These are phyloP conservation scores for Pleurotus ostreatus DNA, from an alignment of 768 basidiomycete species.

Conservation along the genomic window DNA sequence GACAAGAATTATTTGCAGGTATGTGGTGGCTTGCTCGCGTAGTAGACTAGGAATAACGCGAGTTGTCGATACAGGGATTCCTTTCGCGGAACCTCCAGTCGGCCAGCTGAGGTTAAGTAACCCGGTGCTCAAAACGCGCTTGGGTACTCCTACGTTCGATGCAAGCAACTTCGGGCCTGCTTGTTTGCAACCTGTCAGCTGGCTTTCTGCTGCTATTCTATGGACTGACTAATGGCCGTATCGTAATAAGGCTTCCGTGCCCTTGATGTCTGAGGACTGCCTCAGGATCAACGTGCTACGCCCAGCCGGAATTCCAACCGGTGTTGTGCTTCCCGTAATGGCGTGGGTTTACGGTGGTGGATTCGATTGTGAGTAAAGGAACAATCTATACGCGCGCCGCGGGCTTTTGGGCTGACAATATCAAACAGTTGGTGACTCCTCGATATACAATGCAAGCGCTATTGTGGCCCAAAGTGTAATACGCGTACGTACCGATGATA, in stretches of 20 bases:
- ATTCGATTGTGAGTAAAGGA: slow-evolving; percentile 4
- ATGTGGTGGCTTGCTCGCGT: not conserved
- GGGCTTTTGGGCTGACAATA: not conserved
- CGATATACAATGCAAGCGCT: slow-evolving; percentile 25
- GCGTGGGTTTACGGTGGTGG: slow-evolving; percentile 30
- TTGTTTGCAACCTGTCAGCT: slow-evolving; percentile 20
- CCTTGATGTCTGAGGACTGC: slow-evolving; percentile 39
- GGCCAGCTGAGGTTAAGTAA: slow-evolving; percentile 42
- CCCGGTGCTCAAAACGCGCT: slow-evolving; percentile 37
- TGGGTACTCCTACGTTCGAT: slow-evolving; percentile 18
- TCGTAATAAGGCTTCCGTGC: not conserved
- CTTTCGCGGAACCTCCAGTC: slow-evolving; percentile 51
- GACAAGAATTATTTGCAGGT: slow-evolving; percentile 49
- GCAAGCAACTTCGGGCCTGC: slow-evolving; percentile 20
- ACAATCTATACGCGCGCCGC: too few relatives aligned
- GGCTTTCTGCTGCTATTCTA: too few relatives aligned
- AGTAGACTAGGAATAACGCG: not conserved
- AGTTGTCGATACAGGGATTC: slow-evolving; percentile 35
- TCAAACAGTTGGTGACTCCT: slow-evolving; percentile 10
- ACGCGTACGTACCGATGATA: not conserved
- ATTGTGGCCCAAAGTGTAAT: slow-evolving; percentile 24
- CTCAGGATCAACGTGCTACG: slow-evolving; percentile 40
- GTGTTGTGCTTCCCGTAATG: slow-evolving; percentile 36
- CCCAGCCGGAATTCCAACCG: slow-evolving; percentile 20
- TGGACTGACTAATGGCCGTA: too few relatives aligned